These are phyloP conservation scores for Thelonectria rubi DNA, from an alignment of 2,329 filamentous ascomycete species.

Conservation along the genomic window DNA sequence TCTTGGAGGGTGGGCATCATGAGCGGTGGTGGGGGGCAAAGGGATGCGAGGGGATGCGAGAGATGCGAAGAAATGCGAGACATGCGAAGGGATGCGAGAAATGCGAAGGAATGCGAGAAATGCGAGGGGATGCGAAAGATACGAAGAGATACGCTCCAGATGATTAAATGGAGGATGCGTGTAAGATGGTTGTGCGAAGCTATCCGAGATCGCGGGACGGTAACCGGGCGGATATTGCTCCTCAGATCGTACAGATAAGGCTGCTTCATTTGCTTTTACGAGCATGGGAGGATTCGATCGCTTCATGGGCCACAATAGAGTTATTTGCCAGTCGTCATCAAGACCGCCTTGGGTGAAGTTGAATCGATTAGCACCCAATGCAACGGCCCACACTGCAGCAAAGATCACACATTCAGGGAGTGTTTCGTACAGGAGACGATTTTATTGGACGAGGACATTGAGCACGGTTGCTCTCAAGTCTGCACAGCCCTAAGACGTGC, in stretches of 20 bases:
- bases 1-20: not conserved
- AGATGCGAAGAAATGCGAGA: not conserved
- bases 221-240: not conserved
- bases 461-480: not conserved
- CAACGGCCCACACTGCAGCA: not conserved
- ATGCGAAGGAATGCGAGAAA: no score
- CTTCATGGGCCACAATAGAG: not conserved
- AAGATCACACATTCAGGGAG: not conserved
- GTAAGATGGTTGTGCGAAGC: not conserved
- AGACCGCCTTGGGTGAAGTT: not conserved
- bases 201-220: not conserved
- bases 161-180: no score
- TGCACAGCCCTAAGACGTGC: constrained; percentile 1
- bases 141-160: no score
- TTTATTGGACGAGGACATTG: not conserved
- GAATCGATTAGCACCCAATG: not conserved
- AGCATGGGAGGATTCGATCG: not conserved
- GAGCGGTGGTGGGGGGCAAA: not conserved
- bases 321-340: not conserved
- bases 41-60: no score
- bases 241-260: not conserved
- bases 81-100: no score
- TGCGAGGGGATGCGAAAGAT: not conserved
- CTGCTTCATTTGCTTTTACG: not conserved
- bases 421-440: constrained; percentile 1